A percentile compares a stretch with the other conserved stretches of the same genome.
Conservation (phyloP, 176 grass and related monocot species). For the Phoenix roebelenii region DNA sequence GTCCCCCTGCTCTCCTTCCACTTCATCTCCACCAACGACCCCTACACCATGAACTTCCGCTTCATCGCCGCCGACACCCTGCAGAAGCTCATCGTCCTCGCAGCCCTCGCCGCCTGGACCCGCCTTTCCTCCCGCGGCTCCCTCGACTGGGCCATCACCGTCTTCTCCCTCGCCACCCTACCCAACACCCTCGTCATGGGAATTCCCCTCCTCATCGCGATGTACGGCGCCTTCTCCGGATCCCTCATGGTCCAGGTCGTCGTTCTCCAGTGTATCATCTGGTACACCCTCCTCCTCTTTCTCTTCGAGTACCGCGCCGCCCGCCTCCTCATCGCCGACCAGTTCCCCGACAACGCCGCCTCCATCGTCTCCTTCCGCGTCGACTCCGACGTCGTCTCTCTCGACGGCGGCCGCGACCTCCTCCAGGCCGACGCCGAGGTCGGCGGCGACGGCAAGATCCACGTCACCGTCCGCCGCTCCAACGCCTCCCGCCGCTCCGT, state of each 20-base stretch:
- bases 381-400: constrained; percentile 53
- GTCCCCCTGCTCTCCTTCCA: constrained; percentile 87
- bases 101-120: constrained; percentile 35
- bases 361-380: constrained; percentile 52
- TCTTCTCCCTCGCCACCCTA: constrained; percentile 62
- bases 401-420: constrained; percentile 38
- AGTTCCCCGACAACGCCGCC: constrained; percentile 69
- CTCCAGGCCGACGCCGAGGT: constrained; percentile 54
- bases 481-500: constrained; percentile 51
- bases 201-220: constrained; percentile 65
- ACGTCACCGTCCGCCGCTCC: constrained; percentile 60
- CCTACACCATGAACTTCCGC: constrained; percentile 72
- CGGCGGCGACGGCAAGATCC: constrained; percentile 48
- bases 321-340: constrained; percentile 44
- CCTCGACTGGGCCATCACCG: constrained; percentile 65
- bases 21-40: constrained; percentile 78
- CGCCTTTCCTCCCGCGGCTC: constrained; percentile 12
- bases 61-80: constrained; percentile 79
- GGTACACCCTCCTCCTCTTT: constrained; percentile 94
- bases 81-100: constrained; percentile 67
- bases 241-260: constrained; percentile 85
- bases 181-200: constrained; percentile 89
- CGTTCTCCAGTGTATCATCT: constrained; percentile 90
- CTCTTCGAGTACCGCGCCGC: constrained; percentile 87
- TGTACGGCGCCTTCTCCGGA: constrained; percentile 58